phyloP scores from a whole-genome alignment of 768 basidiomycete species.

The Sporobolomyces roseus region DNA sequence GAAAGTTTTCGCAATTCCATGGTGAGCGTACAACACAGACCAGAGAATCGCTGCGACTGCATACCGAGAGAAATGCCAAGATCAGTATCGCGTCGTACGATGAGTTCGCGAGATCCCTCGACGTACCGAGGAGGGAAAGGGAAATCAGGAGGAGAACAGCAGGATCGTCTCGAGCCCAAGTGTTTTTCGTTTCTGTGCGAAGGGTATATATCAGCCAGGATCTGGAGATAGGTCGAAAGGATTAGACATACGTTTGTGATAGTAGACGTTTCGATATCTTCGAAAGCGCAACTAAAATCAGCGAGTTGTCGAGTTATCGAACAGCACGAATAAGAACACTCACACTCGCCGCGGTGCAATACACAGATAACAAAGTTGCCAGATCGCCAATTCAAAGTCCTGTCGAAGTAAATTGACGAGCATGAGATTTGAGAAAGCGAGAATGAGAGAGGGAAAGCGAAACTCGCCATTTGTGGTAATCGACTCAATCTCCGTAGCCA shows the following conservation, averaged over 20 bases:
- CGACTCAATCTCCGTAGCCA: slow-evolving; percentile 23
- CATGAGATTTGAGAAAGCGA: background rate
- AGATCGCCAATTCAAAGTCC: slow-evolving; percentile 96
- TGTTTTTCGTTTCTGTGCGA: slow-evolving; percentile 85
- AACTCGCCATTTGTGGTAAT: slow-evolving; percentile 26
- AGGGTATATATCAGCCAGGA: slow-evolving; percentile 1
- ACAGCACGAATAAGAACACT: slow-evolving; percentile 43
- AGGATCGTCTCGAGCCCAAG: slow-evolving; percentile 96
- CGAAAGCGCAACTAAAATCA: slow-evolving; percentile 46
- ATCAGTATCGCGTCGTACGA: background rate
- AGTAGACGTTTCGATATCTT: slow-evolving; percentile 96
- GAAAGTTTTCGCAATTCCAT: slow-evolving; percentile 57
- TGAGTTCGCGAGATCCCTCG: slow-evolving; percentile 34
- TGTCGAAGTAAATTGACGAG: slow-evolving; percentile 48
- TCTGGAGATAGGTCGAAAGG: background rate
- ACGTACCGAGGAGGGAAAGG: slow-evolving; percentile 69
- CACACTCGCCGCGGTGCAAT: slow-evolving; percentile 88
- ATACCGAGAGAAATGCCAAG: background rate
- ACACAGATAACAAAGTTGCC: slow-evolving; percentile 92
- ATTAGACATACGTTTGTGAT: slow-evolving; percentile 75
- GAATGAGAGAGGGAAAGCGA: background rate
- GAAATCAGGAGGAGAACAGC: slow-evolving; percentile 80
- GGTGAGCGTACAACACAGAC: slow-evolving; percentile 75
- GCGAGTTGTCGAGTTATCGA: background rate
- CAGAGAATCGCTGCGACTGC: slow-evolving; percentile 77